These are phyloP conservation scores for Trichoderma simmonsii DNA, from an alignment of 2,329 filamentous ascomycete genomes.

Conservation along the genomic window DNA sequence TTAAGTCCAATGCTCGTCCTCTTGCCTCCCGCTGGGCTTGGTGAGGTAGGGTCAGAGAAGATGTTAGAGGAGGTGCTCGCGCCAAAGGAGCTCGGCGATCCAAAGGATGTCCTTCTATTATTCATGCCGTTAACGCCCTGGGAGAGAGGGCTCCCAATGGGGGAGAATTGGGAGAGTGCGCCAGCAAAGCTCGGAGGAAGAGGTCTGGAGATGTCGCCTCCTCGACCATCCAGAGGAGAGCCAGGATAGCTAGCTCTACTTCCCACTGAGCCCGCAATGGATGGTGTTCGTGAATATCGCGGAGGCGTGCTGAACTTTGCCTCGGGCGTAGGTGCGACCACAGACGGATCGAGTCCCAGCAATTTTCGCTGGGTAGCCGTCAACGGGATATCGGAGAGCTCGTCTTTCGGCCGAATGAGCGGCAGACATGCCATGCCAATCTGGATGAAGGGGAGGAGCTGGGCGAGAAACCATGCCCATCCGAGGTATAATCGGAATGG, in stretches of 20 bases:
- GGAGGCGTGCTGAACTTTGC: conserved; percentile 77
- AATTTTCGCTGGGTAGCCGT: conserved; percentile 73
- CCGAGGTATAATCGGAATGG: conserved; percentile 37
- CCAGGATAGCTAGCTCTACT: conserved; percentile 55
- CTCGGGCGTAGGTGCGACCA: conserved; percentile 62
- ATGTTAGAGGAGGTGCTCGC: conserved; percentile 46
- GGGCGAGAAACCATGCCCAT: conserved; percentile 47
- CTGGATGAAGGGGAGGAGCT: conserved; percentile 65
- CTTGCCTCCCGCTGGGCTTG: conserved; percentile 65
- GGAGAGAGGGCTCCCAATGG: conserved; percentile 53
- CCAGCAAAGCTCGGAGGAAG: conserved; percentile 31
- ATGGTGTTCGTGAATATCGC: conserved; percentile 75
- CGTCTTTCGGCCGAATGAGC: conserved; percentile 68
- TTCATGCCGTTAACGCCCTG: conserved; percentile 56
- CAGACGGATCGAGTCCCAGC: conserved; percentile 72
- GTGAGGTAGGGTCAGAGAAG: conserved; percentile 62
- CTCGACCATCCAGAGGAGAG: conserved; percentile 57
- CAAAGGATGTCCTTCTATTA: conserved; percentile 57
- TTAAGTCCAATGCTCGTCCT: conserved; percentile 75
- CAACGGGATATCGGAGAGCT: conserved; percentile 83
- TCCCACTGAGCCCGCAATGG: conserved; percentile 58
- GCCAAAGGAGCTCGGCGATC: conserved; percentile 53
- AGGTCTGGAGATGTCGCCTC: conserved; percentile 42
- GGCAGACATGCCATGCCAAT: conserved; percentile 69
- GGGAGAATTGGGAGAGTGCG: conserved; percentile 47